Conservation (phyloP, 495 filamentous ascomycete species). For the Neurospora cerealis region DNA sequence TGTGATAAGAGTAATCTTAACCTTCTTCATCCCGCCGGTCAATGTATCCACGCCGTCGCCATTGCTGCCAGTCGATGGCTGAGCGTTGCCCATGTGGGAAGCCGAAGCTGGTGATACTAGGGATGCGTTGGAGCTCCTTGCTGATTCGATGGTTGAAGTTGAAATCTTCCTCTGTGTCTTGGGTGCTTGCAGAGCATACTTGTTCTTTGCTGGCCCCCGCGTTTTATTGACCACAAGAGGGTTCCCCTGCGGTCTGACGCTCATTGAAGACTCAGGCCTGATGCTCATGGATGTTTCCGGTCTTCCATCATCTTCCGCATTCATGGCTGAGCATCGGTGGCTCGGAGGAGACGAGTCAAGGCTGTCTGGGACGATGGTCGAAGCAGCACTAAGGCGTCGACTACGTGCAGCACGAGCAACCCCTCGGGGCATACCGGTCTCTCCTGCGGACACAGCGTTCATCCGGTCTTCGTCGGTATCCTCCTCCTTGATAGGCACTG, state of each 20-base stretch:
- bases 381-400: constrained; percentile 31
- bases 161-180: constrained; percentile 35
- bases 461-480: constrained; percentile 44
- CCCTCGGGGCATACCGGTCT: background rate
- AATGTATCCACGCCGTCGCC: constrained; percentile 48
- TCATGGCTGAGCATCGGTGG: background rate
- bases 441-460: constrained; percentile 10
- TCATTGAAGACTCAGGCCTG: constrained; percentile 30
- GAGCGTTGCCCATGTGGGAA: background rate
- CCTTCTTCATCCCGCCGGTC: constrained; percentile 58
- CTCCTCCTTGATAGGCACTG: constrained; percentile 37
- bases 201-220: constrained; percentile 23
- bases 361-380: constrained; percentile 22
- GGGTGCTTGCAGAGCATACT: constrained; percentile 16
- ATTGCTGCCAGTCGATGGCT: constrained; percentile 6
- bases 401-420: constrained; percentile 2
- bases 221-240: constrained; percentile 35
- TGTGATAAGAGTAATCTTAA: constrained; percentile 65
- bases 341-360: constrained; percentile 5
- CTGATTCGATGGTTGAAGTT: background rate
- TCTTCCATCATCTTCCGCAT: constrained; percentile 15
- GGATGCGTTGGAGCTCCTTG: background rate
- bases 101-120: background rate
- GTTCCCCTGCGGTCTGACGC: constrained; percentile 17
- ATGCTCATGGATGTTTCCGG: constrained; percentile 28